Conservation (phyloP, 305 asterid species). For the Fraxinus sp. region DNA sequence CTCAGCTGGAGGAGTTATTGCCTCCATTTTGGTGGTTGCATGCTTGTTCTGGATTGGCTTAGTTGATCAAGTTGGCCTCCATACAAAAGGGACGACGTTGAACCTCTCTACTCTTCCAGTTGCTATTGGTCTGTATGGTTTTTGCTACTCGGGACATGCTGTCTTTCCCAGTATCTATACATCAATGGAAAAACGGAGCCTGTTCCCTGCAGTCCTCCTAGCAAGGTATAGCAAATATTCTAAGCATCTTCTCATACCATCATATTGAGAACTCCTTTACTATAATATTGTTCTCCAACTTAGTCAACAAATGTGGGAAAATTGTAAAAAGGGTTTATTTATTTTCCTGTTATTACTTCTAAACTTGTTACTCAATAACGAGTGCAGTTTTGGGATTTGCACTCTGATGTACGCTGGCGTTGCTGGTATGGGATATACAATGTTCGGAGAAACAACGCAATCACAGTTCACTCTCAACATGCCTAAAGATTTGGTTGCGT, state of each 20-base stretch:
- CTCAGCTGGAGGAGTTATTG: conserved; percentile 91
- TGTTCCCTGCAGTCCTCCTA: conserved; percentile 74
- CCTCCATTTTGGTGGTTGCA: conserved; percentile 71
- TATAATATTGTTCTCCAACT: neutral
- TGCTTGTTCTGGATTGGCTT: conserved; percentile 85
- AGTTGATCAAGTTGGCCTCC: conserved; percentile 66
- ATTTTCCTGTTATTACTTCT: neutral
- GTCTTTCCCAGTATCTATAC: conserved; percentile 87
- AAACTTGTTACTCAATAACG: neutral
- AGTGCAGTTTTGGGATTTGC: conserved; percentile 69
- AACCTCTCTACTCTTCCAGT: conserved; percentile 87
- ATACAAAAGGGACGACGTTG: conserved; percentile 45
- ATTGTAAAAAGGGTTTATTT: neutral
- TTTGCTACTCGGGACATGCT: conserved; percentile 92
- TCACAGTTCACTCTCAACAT: conserved; percentile 92
- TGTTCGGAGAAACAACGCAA: conserved; percentile 72
- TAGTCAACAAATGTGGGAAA: neutral
- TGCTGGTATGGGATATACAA: conserved; percentile 75
- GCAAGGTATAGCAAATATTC: conserved; percentile 40
- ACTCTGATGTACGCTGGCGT: conserved; percentile 65
- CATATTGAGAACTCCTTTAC: neutral
- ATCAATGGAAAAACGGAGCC: conserved; percentile 73
- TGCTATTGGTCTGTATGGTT: conserved; percentile 88
- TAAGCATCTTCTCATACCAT: neutral
- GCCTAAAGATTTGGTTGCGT: conserved; percentile 68